Percentiles rank a stretch among this genome's conserved stretches.
These are phyloP conservation scores for Globisporangium paroecandrum DNA, from an alignment of 352 stramenopile species.

Conservation along the genomic window DNA sequence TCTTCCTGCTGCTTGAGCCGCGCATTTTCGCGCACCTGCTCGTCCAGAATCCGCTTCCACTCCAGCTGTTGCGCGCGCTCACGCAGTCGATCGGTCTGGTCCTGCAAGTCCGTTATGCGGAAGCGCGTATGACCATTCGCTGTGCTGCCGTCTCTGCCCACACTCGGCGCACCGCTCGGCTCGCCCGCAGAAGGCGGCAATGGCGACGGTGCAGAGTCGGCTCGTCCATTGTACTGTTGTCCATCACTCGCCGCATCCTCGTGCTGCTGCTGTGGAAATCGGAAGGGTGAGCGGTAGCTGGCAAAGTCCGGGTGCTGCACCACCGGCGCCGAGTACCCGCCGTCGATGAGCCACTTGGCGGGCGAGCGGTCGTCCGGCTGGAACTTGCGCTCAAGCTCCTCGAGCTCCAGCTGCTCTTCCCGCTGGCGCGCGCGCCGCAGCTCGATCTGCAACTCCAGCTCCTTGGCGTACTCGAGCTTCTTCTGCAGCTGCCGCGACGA, in stretches of 20 bases:
- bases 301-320: constrained; percentile 6
- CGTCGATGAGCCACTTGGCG: constrained; percentile 70
- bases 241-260: neutral
- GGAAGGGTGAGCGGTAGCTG: constrained; percentile 16
- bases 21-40: constrained; percentile 71
- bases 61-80: constrained; percentile 70
- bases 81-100: constrained; percentile 46
- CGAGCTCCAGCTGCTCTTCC: constrained; percentile 48
- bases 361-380: constrained; percentile 48
- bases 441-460: constrained; percentile 71
- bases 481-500: constrained; percentile 43
- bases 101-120: constrained; percentile 49
- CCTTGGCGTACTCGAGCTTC: constrained; percentile 60
- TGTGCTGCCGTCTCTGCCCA: constrained; percentile 4
- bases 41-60: constrained; percentile 63
- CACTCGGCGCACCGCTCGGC: constrained; percentile 5
- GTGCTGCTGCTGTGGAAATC: constrained; percentile 15
- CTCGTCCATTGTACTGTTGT: constrained; percentile 5
- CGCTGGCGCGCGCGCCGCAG: constrained; percentile 41
- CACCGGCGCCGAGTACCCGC: constrained; percentile 28
- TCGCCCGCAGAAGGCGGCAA: constrained; percentile 6
- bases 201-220: neutral
- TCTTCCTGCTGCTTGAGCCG: constrained; percentile 45
- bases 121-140: constrained; percentile 44
- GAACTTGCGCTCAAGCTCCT: constrained; percentile 58